Evolutionary conservation across 495 filamentous ascomycete genomes (phyloP).

Genomic region (Ascodesmis nigricans): DNA sequence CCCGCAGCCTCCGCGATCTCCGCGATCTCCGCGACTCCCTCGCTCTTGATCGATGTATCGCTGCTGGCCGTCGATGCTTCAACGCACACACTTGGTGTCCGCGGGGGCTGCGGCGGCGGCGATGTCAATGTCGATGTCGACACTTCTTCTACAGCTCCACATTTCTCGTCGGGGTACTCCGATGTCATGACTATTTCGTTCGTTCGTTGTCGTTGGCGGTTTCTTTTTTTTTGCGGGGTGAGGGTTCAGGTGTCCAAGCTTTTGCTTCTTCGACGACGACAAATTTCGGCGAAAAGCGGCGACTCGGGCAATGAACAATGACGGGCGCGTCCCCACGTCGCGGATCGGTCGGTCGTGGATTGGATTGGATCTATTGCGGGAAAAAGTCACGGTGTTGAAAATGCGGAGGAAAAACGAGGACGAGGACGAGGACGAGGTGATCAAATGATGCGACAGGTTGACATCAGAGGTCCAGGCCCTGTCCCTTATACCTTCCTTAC

Average conservation of each 20-base stretch:
- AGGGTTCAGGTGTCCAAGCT: background rate
- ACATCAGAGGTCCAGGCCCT: no score
- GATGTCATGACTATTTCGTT: background rate
- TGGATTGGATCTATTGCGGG: background rate
- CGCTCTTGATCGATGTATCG: background rate
- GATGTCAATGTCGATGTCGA: no score
- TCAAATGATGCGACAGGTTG: no score
- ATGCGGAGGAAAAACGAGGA: background rate
- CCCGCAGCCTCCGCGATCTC: background rate
- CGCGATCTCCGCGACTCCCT: background rate
- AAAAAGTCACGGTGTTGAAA: no score
- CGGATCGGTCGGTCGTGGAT: no score
- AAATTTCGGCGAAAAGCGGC: background rate
- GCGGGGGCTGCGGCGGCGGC: background rate
- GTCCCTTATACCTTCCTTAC: no score
- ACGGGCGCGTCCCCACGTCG: no score
- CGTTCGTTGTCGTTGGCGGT: background rate
- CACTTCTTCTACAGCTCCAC: no score
- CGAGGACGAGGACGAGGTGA: slow-evolving; percentile 2
- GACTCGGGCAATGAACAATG: no score
- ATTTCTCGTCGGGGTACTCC: background rate
- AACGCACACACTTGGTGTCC: background rate
- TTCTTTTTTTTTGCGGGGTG: background rate
- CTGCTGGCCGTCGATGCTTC: background rate
- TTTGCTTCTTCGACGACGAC: background rate